These are phyloP conservation scores for Carallia pectinifolia DNA, from an alignment of 345 rosid species.

Conservation along the genomic window DNA sequence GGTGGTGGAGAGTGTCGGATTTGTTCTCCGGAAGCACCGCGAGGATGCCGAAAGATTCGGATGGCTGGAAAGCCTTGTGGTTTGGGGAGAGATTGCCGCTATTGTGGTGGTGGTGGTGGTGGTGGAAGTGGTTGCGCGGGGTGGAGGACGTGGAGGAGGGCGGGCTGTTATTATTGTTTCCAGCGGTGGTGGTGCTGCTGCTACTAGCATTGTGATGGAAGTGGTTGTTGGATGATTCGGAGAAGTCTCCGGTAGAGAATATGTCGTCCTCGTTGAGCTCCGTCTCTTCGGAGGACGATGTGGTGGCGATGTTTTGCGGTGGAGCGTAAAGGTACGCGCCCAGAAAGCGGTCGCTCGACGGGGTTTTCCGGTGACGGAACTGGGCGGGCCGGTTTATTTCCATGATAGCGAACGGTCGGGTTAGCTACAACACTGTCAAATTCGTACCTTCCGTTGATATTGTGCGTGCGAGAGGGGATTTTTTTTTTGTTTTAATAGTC, in stretches of 20 bases:
- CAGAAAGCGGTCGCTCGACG: conserved; percentile 39
- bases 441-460: neutral
- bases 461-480: neutral
- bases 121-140: conserved; percentile 4
- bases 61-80: conserved; percentile 1
- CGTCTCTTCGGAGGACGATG: conserved; percentile 33
- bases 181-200: too few relatives aligned
- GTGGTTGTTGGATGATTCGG: conserved; percentile 23
- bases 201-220: neutral
- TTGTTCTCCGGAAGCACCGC: conserved; percentile 63
- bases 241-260: conserved; percentile 53
- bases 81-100: neutral
- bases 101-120: conserved; percentile 14
- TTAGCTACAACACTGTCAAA: neutral
- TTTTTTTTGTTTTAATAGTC: too few relatives aligned
- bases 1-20: conserved; percentile 27
- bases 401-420: conserved; percentile 17
- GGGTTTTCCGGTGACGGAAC: conserved; percentile 30
- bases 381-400: conserved; percentile 38
- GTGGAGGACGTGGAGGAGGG: conserved; percentile 28
- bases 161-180: conserved; percentile 18
- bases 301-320: conserved; percentile 25
- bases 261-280: conserved; percentile 76
- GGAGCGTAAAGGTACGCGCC: conserved; percentile 26
- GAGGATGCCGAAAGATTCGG: conserved; percentile 68